Evolutionary conservation across 108 stramenopile species (phyloP).

Genomic region (Cyclostephanos invisitatus): DNA sequence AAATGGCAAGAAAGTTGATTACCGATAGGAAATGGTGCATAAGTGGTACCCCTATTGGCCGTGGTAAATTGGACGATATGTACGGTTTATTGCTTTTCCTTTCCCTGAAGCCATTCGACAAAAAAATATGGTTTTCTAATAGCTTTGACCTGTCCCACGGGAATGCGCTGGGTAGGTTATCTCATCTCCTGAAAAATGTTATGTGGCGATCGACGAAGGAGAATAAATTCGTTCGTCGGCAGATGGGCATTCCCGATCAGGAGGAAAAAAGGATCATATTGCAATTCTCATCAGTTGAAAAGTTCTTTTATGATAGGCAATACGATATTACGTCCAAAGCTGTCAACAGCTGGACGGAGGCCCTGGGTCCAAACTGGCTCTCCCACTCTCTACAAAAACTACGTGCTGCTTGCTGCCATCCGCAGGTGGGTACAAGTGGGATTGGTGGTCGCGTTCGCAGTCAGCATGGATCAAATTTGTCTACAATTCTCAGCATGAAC

Average conservation of each 20-base stretch:
- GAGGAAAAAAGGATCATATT: slow-evolving; percentile 55
- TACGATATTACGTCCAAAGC: slow-evolving; percentile 51
- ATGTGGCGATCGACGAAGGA: slow-evolving; percentile 79
- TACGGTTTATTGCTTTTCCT: slow-evolving; percentile 66
- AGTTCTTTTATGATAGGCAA: slow-evolving; percentile 67
- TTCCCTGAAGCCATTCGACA: slow-evolving; percentile 50
- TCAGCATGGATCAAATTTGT: slow-evolving; percentile 7
- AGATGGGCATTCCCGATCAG: slow-evolving; percentile 76
- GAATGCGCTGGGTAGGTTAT: slow-evolving; percentile 42
- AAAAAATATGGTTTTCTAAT: slow-evolving; percentile 49
- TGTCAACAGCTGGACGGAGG: slow-evolving; percentile 15
- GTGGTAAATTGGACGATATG: slow-evolving; percentile 65
- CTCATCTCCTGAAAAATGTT: slow-evolving; percentile 42
- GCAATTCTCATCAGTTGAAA: slow-evolving; percentile 63
- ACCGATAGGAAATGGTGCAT: slow-evolving; percentile 61
- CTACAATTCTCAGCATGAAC: slow-evolving; percentile 20
- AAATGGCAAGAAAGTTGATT: slow-evolving; percentile 69
- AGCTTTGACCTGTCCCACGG: slow-evolving; percentile 34
- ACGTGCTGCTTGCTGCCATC: slow-evolving; percentile 78
- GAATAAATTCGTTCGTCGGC: slow-evolving; percentile 45
- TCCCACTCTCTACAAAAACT: slow-evolving; percentile 51
- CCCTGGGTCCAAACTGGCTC: slow-evolving; percentile 37
- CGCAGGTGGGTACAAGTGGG: slow-evolving; percentile 72
- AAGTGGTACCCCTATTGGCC: slow-evolving; percentile 71
- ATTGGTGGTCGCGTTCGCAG: slow-evolving; percentile 21